These are phyloP conservation scores for Triticum aestivum DNA, from an alignment of 176 grass and related monocot species.

Conservation along the genomic window IWGSC_CS_RefSeq_v2.1 NC_057796.1:410325249-410325748, in stretches of 20 bases:
- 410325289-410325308: background rate
- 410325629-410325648: background rate
- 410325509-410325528: background rate
- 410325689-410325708: background rate
- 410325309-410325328: background rate
- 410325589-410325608: background rate
- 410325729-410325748: background rate
- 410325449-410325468: background rate
- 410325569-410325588: background rate
- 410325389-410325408: background rate
- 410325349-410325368: background rate
- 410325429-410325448: background rate
- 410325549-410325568: too few species aligned
- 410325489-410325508: background rate
- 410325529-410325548: too few species aligned
- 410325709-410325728: background rate
- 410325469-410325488: too few species aligned
- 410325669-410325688: background rate
- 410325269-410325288: background rate
- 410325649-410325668: background rate
- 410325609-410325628: background rate
- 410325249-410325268: too few species aligned
- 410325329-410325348: background rate
- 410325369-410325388: background rate
- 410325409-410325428: background rate